These are phyloP conservation scores for Ophiostoma tasmaniense DNA, from an alignment of 2,329 filamentous ascomycete genomes.

Conservation along the genomic window DNA sequence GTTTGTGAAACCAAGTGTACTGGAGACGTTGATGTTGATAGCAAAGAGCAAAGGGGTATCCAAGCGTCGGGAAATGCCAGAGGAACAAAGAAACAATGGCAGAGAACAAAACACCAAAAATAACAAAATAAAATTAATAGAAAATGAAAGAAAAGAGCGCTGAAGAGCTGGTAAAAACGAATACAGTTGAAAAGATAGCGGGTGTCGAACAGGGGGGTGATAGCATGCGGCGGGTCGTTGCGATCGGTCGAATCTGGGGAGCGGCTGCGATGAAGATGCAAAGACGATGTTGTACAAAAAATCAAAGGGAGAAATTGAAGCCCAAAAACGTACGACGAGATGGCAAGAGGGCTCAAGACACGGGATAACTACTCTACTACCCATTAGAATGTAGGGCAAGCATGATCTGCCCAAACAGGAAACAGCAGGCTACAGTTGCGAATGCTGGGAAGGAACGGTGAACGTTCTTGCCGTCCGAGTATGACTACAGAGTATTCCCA, in stretches of 20 bases:
- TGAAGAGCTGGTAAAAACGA: constrained; percentile 2
- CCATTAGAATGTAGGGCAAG: not conserved
- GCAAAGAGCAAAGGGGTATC: not conserved
- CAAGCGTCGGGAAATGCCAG: not conserved
- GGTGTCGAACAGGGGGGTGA: constrained; percentile 10
- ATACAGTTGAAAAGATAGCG: constrained; percentile 8
- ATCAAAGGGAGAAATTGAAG: constrained; percentile 5
- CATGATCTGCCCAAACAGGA: constrained; percentile 2
- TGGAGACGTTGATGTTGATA: not conserved
- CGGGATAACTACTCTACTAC: not conserved
- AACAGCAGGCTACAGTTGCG: not conserved
- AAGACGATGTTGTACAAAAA: constrained; percentile 4
- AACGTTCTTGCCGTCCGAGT: not conserved
- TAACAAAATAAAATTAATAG: not conserved
- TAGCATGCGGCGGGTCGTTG: constrained; percentile 3
- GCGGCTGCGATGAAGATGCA: constrained; percentile 6
- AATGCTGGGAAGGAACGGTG: not conserved
- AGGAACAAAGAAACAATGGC: not conserved
- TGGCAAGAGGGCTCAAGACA: constrained; percentile 1
- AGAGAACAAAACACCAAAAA: not conserved
- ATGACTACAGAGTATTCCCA: not conserved
- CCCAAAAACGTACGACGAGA: not conserved
- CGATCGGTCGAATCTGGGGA: constrained; percentile 11
- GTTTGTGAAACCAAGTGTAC: not conserved
- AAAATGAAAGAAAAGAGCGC: not conserved